Base-by-base conservation (phyloP, 2,329 filamentous ascomycete species). In the Ceratocystis alfenasii region DNA sequence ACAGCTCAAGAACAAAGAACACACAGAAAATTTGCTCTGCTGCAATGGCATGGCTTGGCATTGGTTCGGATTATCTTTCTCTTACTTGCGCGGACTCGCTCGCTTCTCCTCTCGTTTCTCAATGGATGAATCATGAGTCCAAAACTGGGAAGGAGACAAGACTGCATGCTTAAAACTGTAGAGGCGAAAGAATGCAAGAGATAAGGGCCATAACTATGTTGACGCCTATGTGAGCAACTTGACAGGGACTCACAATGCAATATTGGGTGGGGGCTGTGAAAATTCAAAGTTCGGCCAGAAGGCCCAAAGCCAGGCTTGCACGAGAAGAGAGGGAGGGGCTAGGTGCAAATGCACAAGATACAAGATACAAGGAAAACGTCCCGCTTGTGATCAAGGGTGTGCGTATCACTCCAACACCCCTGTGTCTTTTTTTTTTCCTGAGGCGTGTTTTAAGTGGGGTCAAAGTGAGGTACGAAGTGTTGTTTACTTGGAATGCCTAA, bases 41-140 rank as follows among this genome's bases (percentile, higher is more conserved):
- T 57, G 53, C 53, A 28, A 33, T 33, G 53, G 53, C 53, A 57
- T 20, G 53, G 25, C 53, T 57, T 57, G 22, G 53, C 53, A 57
- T 57, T 30, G 53, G 53, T 20, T 57, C 30, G 53, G 12, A 15
- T 50, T 57, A 33, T 57, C 53, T 17, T 33, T 57, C 53, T 57
- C 53, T 57, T 57, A 57, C 53, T 57, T 33, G 53, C 53, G 53
- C 36, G 12, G 36, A 41, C 36, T 41, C 3, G 36, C 53, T 57
- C 53, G 53, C 53, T 57, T 57, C 28, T 57, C 10, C 12, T 15
- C 22, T 57, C 53, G 22, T 33, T 33, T 57, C 53, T 57, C 3
- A 17, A 33, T 33, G 1, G 15, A 17, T 28, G 53, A 57, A 57
- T 57, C 53, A 33, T 57, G 28, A 50, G 48, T 20, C 48, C 48